Conservation (phyloP, 768 basidiomycete genomes). For the Guyanaporus albipodus region DNA sequence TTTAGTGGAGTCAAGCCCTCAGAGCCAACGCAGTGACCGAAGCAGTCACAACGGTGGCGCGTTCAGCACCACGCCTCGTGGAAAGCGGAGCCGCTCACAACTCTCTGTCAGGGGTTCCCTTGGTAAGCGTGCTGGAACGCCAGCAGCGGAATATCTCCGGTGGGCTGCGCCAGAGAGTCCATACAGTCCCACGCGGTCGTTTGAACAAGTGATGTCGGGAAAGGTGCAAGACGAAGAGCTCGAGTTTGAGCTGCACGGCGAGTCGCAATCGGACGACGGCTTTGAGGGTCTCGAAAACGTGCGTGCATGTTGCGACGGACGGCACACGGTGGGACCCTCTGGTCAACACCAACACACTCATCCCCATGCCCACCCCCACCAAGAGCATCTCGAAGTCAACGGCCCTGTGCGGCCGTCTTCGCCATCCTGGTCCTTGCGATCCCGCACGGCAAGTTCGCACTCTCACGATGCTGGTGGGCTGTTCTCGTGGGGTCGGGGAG, state of each 20-base stretch:
- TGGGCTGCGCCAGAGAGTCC: conserved; percentile 75
- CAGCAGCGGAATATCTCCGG: conserved; percentile 86
- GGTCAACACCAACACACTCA: conserved; percentile 50
- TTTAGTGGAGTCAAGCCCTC: conserved; percentile 53
- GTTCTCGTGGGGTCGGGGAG: conserved; percentile 64
- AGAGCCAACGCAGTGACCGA: conserved; percentile 68
- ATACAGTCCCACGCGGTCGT: conserved; percentile 70
- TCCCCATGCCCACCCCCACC: conserved; percentile 50
- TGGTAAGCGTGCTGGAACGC: conserved; percentile 84
- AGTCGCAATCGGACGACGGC: conserved; percentile 65
- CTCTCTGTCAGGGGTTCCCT: conserved; percentile 68
- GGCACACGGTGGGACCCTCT: conserved; percentile 75
- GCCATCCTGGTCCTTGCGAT: conserved; percentile 84
- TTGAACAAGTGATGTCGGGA: conserved; percentile 45
- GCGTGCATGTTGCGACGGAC: conserved; percentile 84
- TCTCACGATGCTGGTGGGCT: conserved; percentile 67
- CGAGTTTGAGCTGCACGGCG: conserved; percentile 82
- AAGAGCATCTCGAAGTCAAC: conserved; percentile 52
- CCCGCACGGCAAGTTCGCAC: conserved; percentile 67
- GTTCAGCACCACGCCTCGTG: conserved; percentile 75
- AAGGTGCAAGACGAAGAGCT: conserved; percentile 56
- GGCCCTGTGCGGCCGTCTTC: conserved; percentile 58
- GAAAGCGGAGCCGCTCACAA: conserved; percentile 75
- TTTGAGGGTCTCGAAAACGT: conserved; percentile 96
- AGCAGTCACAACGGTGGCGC: conserved; percentile 57